Percentiles rank a stretch among this genome's conserved stretches.
Evolutionary conservation across 129 eudicot genomes (phyloP).

Genomic region (Silybum marianum): DNA sequence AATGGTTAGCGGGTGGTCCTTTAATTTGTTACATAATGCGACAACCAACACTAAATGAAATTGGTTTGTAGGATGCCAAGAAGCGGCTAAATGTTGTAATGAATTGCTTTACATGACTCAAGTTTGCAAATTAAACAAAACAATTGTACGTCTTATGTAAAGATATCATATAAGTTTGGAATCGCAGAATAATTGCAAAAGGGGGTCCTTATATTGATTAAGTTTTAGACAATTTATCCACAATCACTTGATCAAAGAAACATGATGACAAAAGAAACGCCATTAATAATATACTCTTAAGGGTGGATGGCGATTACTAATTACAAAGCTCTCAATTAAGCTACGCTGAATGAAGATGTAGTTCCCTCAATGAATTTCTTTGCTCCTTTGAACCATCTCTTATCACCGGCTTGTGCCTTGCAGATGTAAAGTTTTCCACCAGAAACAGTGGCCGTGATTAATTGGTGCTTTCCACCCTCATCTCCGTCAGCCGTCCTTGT

Average conservation of each 20-base stretch:
- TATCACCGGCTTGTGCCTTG: conserved; percentile 97
- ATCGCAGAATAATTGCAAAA: conserved; percentile 16
- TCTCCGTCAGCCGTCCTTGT: conserved; percentile 98
- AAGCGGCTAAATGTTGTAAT: neutral
- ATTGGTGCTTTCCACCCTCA: conserved; percentile 96
- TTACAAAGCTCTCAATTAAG: conserved; percentile 48
- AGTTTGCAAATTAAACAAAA: neutral
- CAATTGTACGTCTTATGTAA: neutral
- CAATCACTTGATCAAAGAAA: conserved; percentile 32
- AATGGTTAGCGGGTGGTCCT: neutral
- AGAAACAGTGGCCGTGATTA: conserved; percentile 57
- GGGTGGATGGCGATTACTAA: conserved; percentile 31
- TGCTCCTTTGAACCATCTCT: conserved; percentile 97
- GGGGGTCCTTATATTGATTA: conserved; percentile 33
- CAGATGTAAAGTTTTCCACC: conserved; percentile 83
- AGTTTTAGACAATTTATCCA: conserved; percentile 38
- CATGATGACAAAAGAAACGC: conserved; percentile 21
- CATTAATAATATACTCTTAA: conserved; percentile 27
- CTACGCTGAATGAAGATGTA: conserved; percentile 74
- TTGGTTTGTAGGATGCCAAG: neutral
- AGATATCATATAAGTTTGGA: neutral
- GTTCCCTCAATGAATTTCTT: conserved; percentile 77
- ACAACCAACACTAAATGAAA: neutral
- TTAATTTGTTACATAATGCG: neutral
- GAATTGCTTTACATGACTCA: neutral